Base-by-base conservation (phyloP, 2,329 filamentous ascomycete species). In the Apiospora phragmitis region DNA sequence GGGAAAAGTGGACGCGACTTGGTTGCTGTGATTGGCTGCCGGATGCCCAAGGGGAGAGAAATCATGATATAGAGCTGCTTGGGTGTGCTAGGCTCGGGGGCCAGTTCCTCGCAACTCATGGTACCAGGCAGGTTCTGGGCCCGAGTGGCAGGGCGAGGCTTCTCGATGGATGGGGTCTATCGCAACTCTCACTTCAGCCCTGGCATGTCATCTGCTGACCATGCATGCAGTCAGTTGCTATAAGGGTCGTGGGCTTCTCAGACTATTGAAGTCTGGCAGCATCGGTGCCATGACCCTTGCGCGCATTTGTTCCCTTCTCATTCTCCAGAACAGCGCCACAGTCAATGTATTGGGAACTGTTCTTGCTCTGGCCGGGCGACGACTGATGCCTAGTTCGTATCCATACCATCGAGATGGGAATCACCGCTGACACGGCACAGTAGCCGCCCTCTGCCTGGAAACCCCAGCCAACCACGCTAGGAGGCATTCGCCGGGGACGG, bases 121-220 rank as follows among this genome's bases (percentile, higher is more conserved):
- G 32, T 5, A 3, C 29, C 18, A 3, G 24, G 18, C 1, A 62
- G 32, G 18, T 12, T 38, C 55, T 62, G 55, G 55, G 26, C 29
- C 21, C 21, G 21, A 38, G 32, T 14, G 7, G 29, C 5, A 12
- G 35, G 9, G 4, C 29, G 18, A 62, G 55, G 18, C 51, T 35
- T 35, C 21, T 59, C 26, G 21, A 38, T n/a, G 55, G 9, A 21
- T 55, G 14, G 4, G 18, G 29, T 4, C 55, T 38, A 38, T 24
- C n/a, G 9, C 14, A 18, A 21, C 55, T 38, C 18, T 38, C 32
- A 14, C 55, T 62, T 32, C 55, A 62, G 55, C 29, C 32, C 55
- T 62, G 32, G 32, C 55, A 38, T 62, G 55, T 62, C 55, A 62
- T 62, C 55, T 62, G 55, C 55, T 62, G 55, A 62, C 55, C 55